phyloP scores from a whole-genome alignment of 352 stramenopile species.

The Thalassiosira hispida region DNA sequence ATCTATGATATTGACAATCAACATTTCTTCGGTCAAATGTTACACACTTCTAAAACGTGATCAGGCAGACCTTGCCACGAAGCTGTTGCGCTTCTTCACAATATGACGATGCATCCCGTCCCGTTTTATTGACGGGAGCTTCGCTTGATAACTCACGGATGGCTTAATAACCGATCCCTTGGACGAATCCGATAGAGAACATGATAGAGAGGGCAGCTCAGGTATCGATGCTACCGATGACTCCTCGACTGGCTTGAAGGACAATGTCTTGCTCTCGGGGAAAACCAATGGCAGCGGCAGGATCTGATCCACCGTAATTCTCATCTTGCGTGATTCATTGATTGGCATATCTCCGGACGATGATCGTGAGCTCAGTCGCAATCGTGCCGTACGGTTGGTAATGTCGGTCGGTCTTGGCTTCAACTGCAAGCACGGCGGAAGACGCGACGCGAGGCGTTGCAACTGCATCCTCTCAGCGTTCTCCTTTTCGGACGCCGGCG shows the following conservation, averaged over 20 bases:
- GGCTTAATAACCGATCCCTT: no score
- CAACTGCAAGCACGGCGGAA: neutral
- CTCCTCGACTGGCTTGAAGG: neutral
- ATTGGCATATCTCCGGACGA: neutral
- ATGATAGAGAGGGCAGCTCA: no score
- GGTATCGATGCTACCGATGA: no score
- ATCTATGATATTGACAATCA: no score
- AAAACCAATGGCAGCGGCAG: neutral
- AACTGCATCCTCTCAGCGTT: neutral
- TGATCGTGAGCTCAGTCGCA: neutral
- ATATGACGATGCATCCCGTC: neutral
- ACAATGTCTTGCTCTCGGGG: neutral
- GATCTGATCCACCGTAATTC: neutral
- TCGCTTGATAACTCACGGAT: neutral
- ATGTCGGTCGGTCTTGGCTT: neutral
- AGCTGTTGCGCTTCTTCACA: neutral
- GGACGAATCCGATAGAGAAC: no score
- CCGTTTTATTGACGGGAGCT: neutral
- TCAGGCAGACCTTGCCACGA: neutral
- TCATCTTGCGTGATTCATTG: neutral
- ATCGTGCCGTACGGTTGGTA: neutral
- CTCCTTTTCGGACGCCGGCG: neutral
- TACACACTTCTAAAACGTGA: no score
- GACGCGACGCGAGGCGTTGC: neutral
- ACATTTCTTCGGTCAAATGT: no score